Evolutionary conservation across 306 rosid species (phyloP), one percentile per base, ranked within the genome.

Genomic region (Carpinus fangiana): DNA sequence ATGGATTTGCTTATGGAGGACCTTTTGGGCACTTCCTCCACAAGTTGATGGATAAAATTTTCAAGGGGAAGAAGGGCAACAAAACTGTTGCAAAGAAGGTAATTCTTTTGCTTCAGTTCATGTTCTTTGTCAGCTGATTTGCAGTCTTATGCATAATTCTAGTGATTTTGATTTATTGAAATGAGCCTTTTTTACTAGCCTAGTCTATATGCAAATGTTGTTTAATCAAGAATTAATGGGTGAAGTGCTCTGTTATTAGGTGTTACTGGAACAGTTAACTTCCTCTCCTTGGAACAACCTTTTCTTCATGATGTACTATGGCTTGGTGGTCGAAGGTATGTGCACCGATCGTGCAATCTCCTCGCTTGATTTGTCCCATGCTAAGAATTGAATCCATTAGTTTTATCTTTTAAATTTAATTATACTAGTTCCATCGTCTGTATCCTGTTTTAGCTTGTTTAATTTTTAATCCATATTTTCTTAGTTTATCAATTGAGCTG

Each of bases 1-100:
- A 92, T 87, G 98, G 98, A 51, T 94, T 94, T 38, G 97, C 92
- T 10, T 94, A 92, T 76, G 54, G 84, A 1, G 97, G 98, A 70
- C 97, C 98, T 46, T 92, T 94, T 89, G 97, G 97, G 79, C 98
- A 94, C 68, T 94, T 82, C 82, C 88, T 94, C 47, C 98, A 94
- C 84, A 92, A 89, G 72, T 78, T 94, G 84, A 94, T 94, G 97
- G 98, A 90, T 43, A 77, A 36, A 73, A 78, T 94, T 76, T 94
- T 94, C 79, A 90, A 83, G 85, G 98, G 93, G 67, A 77, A 89
- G 88, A 92, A 88, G 72, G 97, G 86, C 82, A 92, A 82, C 17
- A 84, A 87, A 41, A 89, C 93, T 73, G 84, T 94, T 82, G 91
- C 90, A 51, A 92, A 90, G 87, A 92, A 94, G 98, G 98, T 90